Conservation (phyloP, 345 rosid genomes). For the Melaleuca alternifolia region DNA sequence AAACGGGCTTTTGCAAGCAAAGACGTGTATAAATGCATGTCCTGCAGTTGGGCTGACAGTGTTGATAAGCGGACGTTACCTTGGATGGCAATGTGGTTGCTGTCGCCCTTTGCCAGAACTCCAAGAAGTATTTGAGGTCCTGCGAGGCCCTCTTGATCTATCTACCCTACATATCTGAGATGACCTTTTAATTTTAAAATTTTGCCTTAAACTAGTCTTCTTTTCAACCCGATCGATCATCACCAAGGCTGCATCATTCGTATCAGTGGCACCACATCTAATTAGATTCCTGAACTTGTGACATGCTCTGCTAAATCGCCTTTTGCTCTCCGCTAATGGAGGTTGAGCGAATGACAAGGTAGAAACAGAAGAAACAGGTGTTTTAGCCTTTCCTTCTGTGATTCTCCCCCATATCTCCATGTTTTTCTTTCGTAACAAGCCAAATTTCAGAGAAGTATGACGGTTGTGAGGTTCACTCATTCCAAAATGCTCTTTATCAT, state of each 20-base stretch:
- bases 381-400: not conserved
- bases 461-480: not conserved
- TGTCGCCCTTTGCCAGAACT: not conserved
- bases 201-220: not conserved
- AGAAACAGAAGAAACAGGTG: constrained; percentile 8
- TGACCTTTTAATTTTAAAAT: not conserved
- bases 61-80: not conserved
- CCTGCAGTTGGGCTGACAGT: not conserved
- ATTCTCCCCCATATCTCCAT: not conserved
- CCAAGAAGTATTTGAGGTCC: not conserved
- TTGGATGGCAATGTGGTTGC: not conserved
- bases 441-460: not conserved
- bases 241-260: constrained; percentile 36
- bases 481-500: not conserved
- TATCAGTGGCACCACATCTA: constrained; percentile 39
- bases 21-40: not conserved
- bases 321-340: constrained; percentile 19
- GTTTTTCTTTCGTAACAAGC: not conserved
- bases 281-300: constrained; percentile 32
- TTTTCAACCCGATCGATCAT: constrained; percentile 7
- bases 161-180: not conserved
- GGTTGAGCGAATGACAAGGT: constrained; percentile 9
- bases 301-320: constrained; percentile 28
- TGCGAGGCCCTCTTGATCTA: not conserved
- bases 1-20: not conserved